Evolutionary conservation across 345 rosid species (phyloP), one percentile per base, ranked within the genome.

Genomic region (Arabis alpina): DNA sequence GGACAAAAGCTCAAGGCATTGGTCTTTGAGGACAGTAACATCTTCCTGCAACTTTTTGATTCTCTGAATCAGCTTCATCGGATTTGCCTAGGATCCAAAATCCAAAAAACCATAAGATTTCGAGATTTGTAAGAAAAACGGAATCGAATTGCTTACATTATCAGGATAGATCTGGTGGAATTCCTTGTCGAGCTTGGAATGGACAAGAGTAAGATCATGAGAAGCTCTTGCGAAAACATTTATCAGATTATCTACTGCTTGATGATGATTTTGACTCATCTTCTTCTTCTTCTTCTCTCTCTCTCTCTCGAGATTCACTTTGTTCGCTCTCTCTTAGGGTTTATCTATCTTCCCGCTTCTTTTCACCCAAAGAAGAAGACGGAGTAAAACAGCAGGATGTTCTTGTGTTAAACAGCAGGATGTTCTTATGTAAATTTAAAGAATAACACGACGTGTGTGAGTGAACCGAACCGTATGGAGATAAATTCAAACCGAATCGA

Each of bases 21-120:
- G 94, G 62, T 86, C 87, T 74, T 84, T 86, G 66, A 91, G 73
- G 8, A 43, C 42, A 5, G 83, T 64, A 15, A 91, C 67, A n/a
- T 91, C 97, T 16, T 86, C 97, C 75, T 83, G 90, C 3, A 90
- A 42, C 80, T 90, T 90, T 87, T 90, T 86, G 30, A 90, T 82
- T 73, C 96, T 82, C 40, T 79, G 81, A 60, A 83, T 83, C 68
- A 91, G 81, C 83, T 88, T 87, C 83, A 83, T 81, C 5, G 97
- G 98, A 79, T 93, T 93, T 9, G 93, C 90, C 98, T 93, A 62
- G 62, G 63, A 12, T 11, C 25, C 61, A 43, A 30, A 68, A 68
- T 5, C 54, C 25, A n/a, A n/a, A 36, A 49, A 41, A 0, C 1
- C 1, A 28, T 4, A 60, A 43, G 36, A 43, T 24, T 41, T 27